Conservation (phyloP, 345 rosid genomes). For the Salix koriyanagi region DNA sequence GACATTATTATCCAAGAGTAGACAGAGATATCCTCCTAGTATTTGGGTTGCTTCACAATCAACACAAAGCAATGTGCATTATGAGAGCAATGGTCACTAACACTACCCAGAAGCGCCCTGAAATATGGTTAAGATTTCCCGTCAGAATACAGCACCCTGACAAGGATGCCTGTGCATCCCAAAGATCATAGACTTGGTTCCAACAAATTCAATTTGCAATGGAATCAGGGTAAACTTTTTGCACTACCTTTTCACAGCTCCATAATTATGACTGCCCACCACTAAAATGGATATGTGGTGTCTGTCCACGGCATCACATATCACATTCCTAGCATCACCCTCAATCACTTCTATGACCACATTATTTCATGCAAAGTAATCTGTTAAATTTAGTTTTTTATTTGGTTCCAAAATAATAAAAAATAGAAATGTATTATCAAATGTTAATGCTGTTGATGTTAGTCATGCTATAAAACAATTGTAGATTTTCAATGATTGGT, state of each 20-base stretch:
- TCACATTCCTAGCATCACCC: constrained; percentile 46
- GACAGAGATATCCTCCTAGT: neutral
- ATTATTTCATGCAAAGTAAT: constrained; percentile 2
- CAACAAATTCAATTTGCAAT: neutral
- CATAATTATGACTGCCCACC: constrained; percentile 50
- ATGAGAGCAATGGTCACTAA: constrained; percentile 37
- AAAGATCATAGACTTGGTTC: neutral
- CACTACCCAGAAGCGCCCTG: constrained; percentile 40
- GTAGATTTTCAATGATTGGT: too few species aligned
- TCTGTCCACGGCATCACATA: constrained; percentile 35
- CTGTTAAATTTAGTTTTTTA: too few species aligned
- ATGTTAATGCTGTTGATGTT: too few species aligned
- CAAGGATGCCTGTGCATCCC: neutral
- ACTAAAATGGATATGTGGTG: constrained; percentile 33
- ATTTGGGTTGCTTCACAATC: constrained; percentile 13
- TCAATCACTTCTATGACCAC: constrained; percentile 14
- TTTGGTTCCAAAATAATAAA: too few species aligned
- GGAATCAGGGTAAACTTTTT: neutral
- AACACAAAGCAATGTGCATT: constrained; percentile 29
- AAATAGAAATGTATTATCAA: too few species aligned
- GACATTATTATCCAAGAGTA: neutral
- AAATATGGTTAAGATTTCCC: too few species aligned
- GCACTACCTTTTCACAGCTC: constrained; percentile 36
- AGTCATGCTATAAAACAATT: too few species aligned
- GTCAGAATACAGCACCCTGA: too few species aligned